These are phyloP conservation scores for Pelargonium fulgidum DNA, from an alignment of 441 rosid species.

Conservation along the genomic window DNA sequence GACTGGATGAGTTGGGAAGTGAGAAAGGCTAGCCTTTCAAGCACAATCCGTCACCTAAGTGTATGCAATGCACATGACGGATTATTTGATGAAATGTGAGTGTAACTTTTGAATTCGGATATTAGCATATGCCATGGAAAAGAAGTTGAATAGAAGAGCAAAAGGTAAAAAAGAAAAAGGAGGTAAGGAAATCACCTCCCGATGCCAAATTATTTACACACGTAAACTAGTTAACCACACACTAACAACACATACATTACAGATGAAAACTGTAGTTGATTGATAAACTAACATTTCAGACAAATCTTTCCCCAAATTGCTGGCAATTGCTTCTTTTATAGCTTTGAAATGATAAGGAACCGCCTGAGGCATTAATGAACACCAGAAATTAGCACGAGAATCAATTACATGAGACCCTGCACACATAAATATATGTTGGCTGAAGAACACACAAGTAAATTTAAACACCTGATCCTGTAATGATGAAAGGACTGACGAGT, in stretches of 20 bases:
- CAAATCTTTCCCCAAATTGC: constrained; percentile 54
- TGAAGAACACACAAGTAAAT: background rate
- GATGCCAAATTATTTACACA: background rate
- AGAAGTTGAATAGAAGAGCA: background rate
- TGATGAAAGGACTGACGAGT: constrained; percentile 55
- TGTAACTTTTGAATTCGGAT: background rate
- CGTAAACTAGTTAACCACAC: background rate
- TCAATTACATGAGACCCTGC: constrained; percentile 15
- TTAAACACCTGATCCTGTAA: constrained; percentile 66
- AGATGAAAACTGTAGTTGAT: background rate
- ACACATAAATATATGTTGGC: constrained; percentile 1
- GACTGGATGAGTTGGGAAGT: background rate
- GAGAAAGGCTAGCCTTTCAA: background rate
- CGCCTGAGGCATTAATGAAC: constrained; percentile 38
- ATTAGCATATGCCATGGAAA: constrained; percentile 3
- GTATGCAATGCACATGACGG: background rate
- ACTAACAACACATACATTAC: background rate
- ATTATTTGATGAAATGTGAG: constrained; percentile 1
- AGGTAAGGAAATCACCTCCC: background rate
- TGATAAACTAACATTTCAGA: constrained; percentile 46
- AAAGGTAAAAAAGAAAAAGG: background rate
- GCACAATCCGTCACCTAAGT: background rate
- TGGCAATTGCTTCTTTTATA: constrained; percentile 47
- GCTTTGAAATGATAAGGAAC: constrained; percentile 65
- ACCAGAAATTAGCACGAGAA: constrained; percentile 19